These are phyloP conservation scores for Oryza coarctata DNA, from an alignment of 176 grass and related monocot genomes.

Conservation along the genomic window DNA sequence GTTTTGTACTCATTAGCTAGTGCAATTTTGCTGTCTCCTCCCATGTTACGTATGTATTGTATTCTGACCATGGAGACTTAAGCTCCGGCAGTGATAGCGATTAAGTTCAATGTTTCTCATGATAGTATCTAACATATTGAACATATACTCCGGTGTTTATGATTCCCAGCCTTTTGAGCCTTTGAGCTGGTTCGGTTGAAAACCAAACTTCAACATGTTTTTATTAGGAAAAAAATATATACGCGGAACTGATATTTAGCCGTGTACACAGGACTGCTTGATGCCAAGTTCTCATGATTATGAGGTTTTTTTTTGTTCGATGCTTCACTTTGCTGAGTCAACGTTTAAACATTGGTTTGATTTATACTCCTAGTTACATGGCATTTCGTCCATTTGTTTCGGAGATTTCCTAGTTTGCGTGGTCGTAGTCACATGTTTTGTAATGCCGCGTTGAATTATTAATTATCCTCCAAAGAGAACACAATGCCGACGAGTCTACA, in stretches of 20 bases:
- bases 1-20: background rate
- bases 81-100: background rate
- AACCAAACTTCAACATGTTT: background rate
- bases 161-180: background rate
- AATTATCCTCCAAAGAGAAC: background rate
- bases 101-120: background rate
- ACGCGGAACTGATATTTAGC: background rate
- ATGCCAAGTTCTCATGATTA: background rate
- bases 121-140: background rate
- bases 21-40: background rate
- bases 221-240: too few species aligned
- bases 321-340: too few species aligned
- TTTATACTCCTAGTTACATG: too few species aligned
- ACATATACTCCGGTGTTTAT: too few species aligned
- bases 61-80: slow-evolving; percentile 2
- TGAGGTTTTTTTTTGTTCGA: background rate
- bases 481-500: background rate
- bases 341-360: too few species aligned
- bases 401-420: too few species aligned
- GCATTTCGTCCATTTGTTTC: too few species aligned
- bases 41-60: slow-evolving; percentile 1
- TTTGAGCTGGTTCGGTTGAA: background rate
- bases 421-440: too few species aligned
- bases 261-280: background rate
- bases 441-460: too few species aligned